Conservation (phyloP, 164 flowering plant species). For the Taxillus chinensis region DNA sequence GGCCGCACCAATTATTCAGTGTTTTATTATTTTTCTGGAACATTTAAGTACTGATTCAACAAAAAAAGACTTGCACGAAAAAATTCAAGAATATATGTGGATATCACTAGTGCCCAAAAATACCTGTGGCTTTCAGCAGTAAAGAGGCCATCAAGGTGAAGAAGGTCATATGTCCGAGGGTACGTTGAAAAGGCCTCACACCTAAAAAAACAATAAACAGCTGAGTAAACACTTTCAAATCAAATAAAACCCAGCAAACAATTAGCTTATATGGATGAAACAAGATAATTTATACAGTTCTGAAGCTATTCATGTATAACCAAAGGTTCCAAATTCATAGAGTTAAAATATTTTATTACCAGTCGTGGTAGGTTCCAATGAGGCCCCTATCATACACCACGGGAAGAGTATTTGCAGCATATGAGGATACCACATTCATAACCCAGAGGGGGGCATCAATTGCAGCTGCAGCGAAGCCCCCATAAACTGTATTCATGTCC, state of each 20-base stretch:
- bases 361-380: slow-evolving; percentile 87
- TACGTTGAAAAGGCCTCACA: slow-evolving; percentile 98
- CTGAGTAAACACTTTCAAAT: not conserved
- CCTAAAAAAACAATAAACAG: slow-evolving; percentile 31
- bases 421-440: slow-evolving; percentile 95
- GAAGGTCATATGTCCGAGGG: slow-evolving; percentile 96
- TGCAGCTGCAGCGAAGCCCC: slow-evolving; percentile 90
- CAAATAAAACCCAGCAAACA: not conserved
- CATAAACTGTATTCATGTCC: slow-evolving; percentile 94
- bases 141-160: slow-evolving; percentile 90
- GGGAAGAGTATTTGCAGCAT: slow-evolving; percentile 64
- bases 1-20: too few relatives aligned
- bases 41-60: too few relatives aligned
- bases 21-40: too few relatives aligned
- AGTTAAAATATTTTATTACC: slow-evolving; percentile 33
- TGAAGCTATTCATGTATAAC: not conserved
- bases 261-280: not conserved
- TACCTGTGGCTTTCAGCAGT: slow-evolving; percentile 93
- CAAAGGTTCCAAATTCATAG: not conserved
- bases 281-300: too few relatives aligned
- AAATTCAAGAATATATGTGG: too few relatives aligned
- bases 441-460: slow-evolving; percentile 84
- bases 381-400: slow-evolving; percentile 93
- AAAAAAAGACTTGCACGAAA: too few relatives aligned
- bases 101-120: not conserved